Percentiles rank a stretch among this genome's conserved stretches.
Evolutionary conservation across 192 early-diverging fungal species (phyloP).

Genomic region (Linnemannia hyalina): DNA sequence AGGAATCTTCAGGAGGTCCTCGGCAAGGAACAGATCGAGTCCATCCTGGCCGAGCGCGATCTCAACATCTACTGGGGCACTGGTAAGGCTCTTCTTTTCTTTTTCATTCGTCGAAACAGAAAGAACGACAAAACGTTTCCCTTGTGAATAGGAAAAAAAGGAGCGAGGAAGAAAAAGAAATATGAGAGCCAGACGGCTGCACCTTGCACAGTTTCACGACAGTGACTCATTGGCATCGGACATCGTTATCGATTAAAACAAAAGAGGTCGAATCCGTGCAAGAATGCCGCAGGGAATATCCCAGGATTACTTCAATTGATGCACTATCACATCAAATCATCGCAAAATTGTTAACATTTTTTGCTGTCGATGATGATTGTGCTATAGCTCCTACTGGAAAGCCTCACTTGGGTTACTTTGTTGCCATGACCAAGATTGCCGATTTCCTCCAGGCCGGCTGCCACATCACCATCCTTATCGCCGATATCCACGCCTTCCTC

Average conservation of each 20-base stretch:
- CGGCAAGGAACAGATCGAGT: constrained; percentile 88
- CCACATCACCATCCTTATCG: constrained; percentile 90
- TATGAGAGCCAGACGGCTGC: neutral
- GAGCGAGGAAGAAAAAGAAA: neutral
- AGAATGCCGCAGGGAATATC: neutral
- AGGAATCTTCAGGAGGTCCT: constrained; percentile 96
- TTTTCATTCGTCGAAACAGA: neutral
- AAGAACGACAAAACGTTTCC: neutral
- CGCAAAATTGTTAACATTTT: neutral
- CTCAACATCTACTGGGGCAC: constrained; percentile 98
- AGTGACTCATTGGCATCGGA: neutral
- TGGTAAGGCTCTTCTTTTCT: constrained; percentile 29
- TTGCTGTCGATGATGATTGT: neutral
- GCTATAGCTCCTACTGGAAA: constrained; percentile 87
- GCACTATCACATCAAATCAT: neutral
- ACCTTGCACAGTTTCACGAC: neutral
- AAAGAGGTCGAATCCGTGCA: neutral
- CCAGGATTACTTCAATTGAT: neutral
- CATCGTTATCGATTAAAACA: neutral
- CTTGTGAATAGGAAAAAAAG: neutral
- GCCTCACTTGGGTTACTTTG: constrained; percentile 98
- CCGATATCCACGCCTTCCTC: constrained; percentile 97
- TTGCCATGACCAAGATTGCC: constrained; percentile 97
- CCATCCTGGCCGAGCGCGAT: constrained; percentile 89
- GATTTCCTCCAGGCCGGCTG: constrained; percentile 91